Base-by-base conservation (phyloP, 2,329 filamentous ascomycete genomes). In the Verticillium alfalfae region DNA sequence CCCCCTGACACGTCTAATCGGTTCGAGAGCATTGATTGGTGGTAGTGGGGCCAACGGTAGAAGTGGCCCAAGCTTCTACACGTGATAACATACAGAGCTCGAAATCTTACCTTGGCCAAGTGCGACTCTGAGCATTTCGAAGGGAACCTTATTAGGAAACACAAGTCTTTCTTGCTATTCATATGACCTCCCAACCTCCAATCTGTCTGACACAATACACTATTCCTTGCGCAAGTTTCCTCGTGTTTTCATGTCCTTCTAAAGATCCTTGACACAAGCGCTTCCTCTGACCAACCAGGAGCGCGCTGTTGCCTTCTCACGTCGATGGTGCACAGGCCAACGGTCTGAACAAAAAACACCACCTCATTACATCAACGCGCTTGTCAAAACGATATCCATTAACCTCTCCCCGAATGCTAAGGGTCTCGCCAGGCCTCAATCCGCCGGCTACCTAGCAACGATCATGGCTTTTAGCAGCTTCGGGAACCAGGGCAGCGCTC, bases 391-490 rank as follows among this genome's bases (percentile, higher is more conserved):
- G 57, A 58, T 49, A 54, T 38, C 58, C 45, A 45, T 45, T 16
- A 59, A 45, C 71, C 68, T 68, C 69, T 71, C 64, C 67, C 65
- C 60, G 70, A 69, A 59, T 59, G 58, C 58, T 22, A 59, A 55
- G 34, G 58, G 58, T 34, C 58, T 55, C 34, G 58, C 58, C 41
- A 52, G 58, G 34, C 58, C 58, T 31, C 49, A 45, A 18, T 49
- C 56, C 64, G 72, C 69, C 68, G 73, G 72, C 66, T 73, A 74
- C 67, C 68, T 75, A 68, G 70, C 71, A 67, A 73, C 72, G 71
- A 72, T 73, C 66, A 88, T 92, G 88, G 85, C 88, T 61, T 90
- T 90, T 75, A 80, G 45, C 45, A 52, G 82, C 73, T 88, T 88
- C 73, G 78, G 74, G 65, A 82, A 75, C 68, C 73, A 80, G 61